Percentiles rank a stretch among this genome's conserved stretches.
These are phyloP conservation scores for Salvia miltiorrhiza DNA, from an alignment of 257 asterid genomes.

Conservation along the genomic window DNA sequence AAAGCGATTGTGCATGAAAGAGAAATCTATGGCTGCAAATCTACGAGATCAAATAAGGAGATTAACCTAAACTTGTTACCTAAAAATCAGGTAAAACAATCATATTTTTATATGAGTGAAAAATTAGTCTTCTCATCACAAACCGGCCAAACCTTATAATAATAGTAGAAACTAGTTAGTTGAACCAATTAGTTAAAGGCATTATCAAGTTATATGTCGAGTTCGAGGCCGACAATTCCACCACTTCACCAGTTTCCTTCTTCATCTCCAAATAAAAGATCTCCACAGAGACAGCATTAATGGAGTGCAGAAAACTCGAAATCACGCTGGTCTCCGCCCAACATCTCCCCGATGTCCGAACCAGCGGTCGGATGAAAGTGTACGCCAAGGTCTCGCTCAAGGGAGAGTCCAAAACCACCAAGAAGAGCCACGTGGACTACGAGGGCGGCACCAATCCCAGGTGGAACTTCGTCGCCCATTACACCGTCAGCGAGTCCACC, in stretches of 20 bases:
- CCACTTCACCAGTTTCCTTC: background rate
- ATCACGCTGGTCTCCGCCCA: slow-evolving; percentile 10
- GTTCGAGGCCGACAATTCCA: background rate
- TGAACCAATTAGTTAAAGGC: background rate
- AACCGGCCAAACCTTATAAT: background rate
- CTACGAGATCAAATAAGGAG: background rate
- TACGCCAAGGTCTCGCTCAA: slow-evolving; percentile 15
- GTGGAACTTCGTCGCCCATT: slow-evolving; percentile 26
- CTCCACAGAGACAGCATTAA: background rate
- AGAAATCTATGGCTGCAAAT: background rate
- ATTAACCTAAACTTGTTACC: background rate
- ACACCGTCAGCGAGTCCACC: slow-evolving; percentile 25
- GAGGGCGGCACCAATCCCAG: slow-evolving; percentile 13
- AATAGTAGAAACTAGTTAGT: background rate
- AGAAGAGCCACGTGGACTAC: background rate
- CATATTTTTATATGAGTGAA: background rate
- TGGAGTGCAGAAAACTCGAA: slow-evolving; percentile 20
- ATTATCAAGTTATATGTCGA: background rate
- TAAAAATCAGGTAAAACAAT: background rate
- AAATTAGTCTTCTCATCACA: background rate
- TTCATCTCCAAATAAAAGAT: too few species aligned
- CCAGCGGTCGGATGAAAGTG: slow-evolving; percentile 1
- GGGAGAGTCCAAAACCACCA: background rate
- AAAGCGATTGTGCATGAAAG: too few species aligned
- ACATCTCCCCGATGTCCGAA: slow-evolving; percentile 15